Evolutionary conservation across 352 stramenopile species (phyloP), one percentile per base, ranked within the genome.

Genomic region (Paralagenidium karlingii): DNA sequence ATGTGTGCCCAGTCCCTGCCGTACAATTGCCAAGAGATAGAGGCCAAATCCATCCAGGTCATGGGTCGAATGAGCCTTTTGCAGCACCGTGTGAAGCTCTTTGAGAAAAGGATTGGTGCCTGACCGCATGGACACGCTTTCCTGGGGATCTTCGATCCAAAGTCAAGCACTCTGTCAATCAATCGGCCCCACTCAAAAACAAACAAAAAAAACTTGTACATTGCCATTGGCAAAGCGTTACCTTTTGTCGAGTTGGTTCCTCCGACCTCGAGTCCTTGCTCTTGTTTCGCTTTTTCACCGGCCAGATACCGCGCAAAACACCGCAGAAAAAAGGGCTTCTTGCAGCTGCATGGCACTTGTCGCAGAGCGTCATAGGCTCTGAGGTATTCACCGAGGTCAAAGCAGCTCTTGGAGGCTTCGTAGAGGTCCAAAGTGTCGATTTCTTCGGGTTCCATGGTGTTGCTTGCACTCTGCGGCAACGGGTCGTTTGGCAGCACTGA

Each of bases 211-310:
- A 33, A 33, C 13, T 13, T 13, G 30, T 36, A 36, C 30, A 36
- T 36, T 36, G 16, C 30, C 16, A 29, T 39, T 22, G 19, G 22
- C 8, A 36, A 16, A 22, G 7, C 30, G 22, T 36, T 36, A 7
- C 22, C 16, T 7, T 20, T 20, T 20, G 22, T 22, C 16, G 22
- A 36, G 16, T 36, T 36, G 30, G 68, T 63, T 13, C 80, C 57
- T 43, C 75, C 82, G 45, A 80, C 75, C 40, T 84, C 65, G 6
- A 85, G 48, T 43, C 75, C 60, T 57, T 80, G 66, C 49, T 88
- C 76, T 39, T 89, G 70, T 25, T 85, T 88, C 28, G 64, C 58
- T 38, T 87, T 84, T 46, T 91, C 78, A 13, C 78, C 78, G 24
- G 76, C 78, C 52, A 89, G 50, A 48, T 82, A 91, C 8, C 85